Base-by-base conservation (phyloP, 768 basidiomycete species). In the Russula foetens region DNA sequence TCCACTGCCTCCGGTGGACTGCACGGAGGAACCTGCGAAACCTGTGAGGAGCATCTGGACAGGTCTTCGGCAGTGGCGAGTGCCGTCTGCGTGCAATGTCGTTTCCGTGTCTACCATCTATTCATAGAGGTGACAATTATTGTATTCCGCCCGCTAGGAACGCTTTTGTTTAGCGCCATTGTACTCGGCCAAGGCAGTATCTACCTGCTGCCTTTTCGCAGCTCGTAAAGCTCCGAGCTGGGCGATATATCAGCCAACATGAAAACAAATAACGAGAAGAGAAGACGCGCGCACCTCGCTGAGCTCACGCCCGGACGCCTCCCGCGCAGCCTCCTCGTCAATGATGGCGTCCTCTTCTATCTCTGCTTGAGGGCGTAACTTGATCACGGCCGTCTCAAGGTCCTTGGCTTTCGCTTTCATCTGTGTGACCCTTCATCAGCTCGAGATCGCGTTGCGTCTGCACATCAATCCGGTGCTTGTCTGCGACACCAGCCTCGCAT, bases 31-130 rank as follows among this genome's bases (percentile, higher is more conserved):
- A 79, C 4, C 87, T 1, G 93, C 85, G 11, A 98, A 83, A 47
- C 97, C 97, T 0, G 96, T 98, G 49, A 96, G 79, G 21, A 98
- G 84, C 0, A 92, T 92, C 71, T 98, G 96, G 0, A 98, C 79
- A 98, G 86, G 67, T 94, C 92, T 72, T 98, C 95, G 17, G 86
- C 81, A 21, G 83, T 88, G 15, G 80, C 71, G 11, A 96, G 79
- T 29, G 84, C 80, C 5, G 79, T 75, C 58, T 84, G 78, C 2
- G 84, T 77, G 77, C 71, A 45, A 80, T 81, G 69, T 95, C n/a
- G n/a, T n/a, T n/a, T n/a, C n/a, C n/a, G n/a, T n/a, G n/a, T n/a
- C n/a, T n/a, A n/a, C n/a, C n/a, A n/a, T n/a, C n/a, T n/a, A n/a
- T n/a, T n/a, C n/a, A n/a, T n/a, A n/a, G n/a, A n/a, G n/a, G n/a